Conservation (phyloP, 148 eudicot genomes). For the Spergularia marina region DNA sequence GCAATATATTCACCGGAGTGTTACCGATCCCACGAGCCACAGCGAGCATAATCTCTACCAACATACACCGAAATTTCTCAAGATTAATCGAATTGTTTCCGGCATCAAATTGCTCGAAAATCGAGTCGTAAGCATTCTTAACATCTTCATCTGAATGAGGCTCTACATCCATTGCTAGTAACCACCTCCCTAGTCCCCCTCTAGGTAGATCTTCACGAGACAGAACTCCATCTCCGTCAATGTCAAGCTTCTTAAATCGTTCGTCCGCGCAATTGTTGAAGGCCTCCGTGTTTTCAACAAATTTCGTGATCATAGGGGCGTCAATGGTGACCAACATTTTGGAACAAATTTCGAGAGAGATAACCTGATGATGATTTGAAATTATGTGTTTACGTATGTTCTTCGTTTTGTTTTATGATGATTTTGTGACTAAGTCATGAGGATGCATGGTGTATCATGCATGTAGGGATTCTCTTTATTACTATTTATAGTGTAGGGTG, state of each 20-base stretch:
- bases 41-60: conserved; percentile 10
- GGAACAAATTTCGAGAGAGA: background rate
- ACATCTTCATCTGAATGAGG: conserved; percentile 25
- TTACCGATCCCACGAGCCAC: conserved; percentile 13
- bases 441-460: background rate
- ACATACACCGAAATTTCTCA: conserved; percentile 2
- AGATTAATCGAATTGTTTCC: conserved; percentile 23
- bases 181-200: background rate
- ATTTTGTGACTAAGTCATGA: background rate
- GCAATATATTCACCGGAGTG: conserved; percentile 1
- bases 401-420: background rate
- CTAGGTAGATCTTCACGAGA: conserved; percentile 36
- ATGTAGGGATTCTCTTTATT: background rate
- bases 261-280: conserved; percentile 40
- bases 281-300: conserved; percentile 31
- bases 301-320: conserved; percentile 34
- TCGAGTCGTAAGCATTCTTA: conserved; percentile 25
- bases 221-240: conserved; percentile 36
- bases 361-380: no score
- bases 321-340: conserved; percentile 37
- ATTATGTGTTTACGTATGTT: background rate
- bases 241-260: conserved; percentile 39
- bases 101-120: conserved; percentile 41
- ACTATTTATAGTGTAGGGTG: background rate
- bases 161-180: conserved; percentile 34